These are phyloP conservation scores for Starmerella etchellsii DNA, from an alignment of 805 yeast genomes.

Conservation along the genomic window DNA sequence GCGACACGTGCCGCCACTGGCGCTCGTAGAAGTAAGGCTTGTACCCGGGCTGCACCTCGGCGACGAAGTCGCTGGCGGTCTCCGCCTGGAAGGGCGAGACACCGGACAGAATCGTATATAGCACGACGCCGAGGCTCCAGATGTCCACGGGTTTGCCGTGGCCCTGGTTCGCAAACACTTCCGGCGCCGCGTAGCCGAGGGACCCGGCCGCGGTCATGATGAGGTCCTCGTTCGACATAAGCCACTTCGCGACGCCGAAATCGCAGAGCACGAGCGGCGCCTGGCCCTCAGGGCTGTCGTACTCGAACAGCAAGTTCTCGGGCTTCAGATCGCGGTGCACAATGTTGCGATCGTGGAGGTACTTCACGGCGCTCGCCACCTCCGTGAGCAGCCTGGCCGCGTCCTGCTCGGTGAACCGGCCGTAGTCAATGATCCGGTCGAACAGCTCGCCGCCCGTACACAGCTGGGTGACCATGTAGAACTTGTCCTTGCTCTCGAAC, in stretches of 20 bases:
- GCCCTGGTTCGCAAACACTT: conserved; percentile 65
- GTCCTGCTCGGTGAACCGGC: conserved; percentile 78
- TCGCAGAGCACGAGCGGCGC: conserved; percentile 82
- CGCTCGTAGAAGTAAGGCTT: conserved; percentile 77
- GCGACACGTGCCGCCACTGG: conserved; percentile 73
- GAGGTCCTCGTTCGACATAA: conserved; percentile 46
- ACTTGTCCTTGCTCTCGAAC: conserved; percentile 87
- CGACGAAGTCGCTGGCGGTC: conserved; percentile 62
- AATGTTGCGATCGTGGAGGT: conserved; percentile 61
- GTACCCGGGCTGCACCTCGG: conserved; percentile 58
- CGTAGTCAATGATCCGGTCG: conserved; percentile 68
- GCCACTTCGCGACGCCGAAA: conserved; percentile 83
- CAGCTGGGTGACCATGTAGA: conserved; percentile 83
- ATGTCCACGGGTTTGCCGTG: conserved; percentile 94
- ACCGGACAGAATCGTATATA: conserved; percentile 82
- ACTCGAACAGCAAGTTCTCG: conserved; percentile 63
- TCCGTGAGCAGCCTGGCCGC: conserved; percentile 67
- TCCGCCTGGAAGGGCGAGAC: conserved; percentile 86
- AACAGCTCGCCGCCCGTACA: conserved; percentile 95
- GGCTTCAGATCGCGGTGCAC: conserved; percentile 94
- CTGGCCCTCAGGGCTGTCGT: conserved; percentile 40
- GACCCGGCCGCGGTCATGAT: conserved; percentile 75
- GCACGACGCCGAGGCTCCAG: conserved; percentile 90
- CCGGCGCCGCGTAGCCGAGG: conserved; percentile 96
- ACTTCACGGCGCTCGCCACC: conserved; percentile 62